A percentile compares a stretch with the other conserved stretches of the same genome.
These are phyloP conservation scores for Strigomonas galati DNA, from an alignment of 208 protist species.

Conservation along the genomic window DNA sequence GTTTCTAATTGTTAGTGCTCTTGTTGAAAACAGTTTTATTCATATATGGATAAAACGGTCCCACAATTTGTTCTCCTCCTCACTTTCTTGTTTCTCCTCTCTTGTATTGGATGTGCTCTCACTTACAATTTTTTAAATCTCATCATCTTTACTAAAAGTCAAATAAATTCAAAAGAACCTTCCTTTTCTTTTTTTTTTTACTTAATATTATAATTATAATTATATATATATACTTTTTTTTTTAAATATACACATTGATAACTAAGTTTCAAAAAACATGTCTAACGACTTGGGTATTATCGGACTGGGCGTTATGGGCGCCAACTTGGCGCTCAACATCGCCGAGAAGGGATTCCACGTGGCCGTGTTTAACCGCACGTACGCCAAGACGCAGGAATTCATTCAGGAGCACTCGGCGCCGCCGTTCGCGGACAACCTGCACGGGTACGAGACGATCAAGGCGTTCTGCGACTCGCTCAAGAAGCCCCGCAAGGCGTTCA, in stretches of 20 bases:
- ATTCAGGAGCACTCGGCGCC: constrained; percentile 58
- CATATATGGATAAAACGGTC: no score
- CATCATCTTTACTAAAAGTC: not conserved
- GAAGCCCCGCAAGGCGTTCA: constrained; percentile 91
- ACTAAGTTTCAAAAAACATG: constrained; percentile 35
- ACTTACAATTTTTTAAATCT: not conserved
- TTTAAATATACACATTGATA: not conserved
- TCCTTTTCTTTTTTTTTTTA: constrained; percentile 13
- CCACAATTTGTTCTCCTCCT: no score
- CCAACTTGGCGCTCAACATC: constrained; percentile 99
- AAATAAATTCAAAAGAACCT: no score
- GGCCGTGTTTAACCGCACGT: constrained; percentile 93
- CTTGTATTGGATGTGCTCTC: not conserved
- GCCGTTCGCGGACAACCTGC: constrained; percentile 58
- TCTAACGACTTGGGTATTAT: constrained; percentile 95
- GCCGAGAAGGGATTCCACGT: constrained; percentile 95
- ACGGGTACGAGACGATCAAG: constrained; percentile 76
- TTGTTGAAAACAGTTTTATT: no score
- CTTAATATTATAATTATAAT: not conserved
- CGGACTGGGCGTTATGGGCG: constrained; percentile 98
- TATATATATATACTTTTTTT: not conserved
- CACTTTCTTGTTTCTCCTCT: not conserved
- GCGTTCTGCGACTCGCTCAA: constrained; percentile 79
- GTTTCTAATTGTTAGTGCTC: no score
- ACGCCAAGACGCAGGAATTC: constrained; percentile 81